Base-by-base conservation (phyloP, 1,139 yeast species). In the Nakaseomyces sp. region DNA sequence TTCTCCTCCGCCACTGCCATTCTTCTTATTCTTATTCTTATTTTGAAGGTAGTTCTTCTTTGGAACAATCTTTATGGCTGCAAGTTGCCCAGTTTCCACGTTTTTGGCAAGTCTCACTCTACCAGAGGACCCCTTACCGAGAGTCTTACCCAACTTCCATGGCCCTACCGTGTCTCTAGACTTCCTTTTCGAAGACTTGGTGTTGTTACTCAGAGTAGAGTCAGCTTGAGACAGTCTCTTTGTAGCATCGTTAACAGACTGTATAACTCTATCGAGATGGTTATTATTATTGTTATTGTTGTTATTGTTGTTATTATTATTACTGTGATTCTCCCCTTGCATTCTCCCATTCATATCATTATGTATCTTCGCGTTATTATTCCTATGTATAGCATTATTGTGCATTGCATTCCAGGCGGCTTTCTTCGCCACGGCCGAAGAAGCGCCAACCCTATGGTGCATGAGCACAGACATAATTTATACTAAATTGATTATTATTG, bases 111-210 rank as follows among this genome's bases (percentile, higher is more conserved):
- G 64, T 30, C 85, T 70, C 2, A 83, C 94, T 47, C 89, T 69
- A 3, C 91, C 91, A 0, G 91, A 81, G 43, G 91, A 84, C 18
- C 94, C 94, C 57, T 85, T 72, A 4, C 94, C 94, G 45, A 83
- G 65, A 5, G 91, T 82, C 57, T 80, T 77, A 17, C 93, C 93
- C 46, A 83, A 67, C 53, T 75, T 75, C 93, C 93, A 83, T 8
- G 93, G 93, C 2, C 93, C 93, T 15, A 83, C 68, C 28, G 67
- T 66, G 48, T 67, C 65, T 41, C 63, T 50, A 18, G 58, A 53
- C 41, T 53, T 58, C 35, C 63, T 51, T 42, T 58, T 60, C 22
- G 60, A 53, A 3, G 62, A 56, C 46, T 57, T 55, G 8, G 60
- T 57, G 17, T 49, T 47, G 8, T 51, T 50, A 40, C 53, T 55